Conservation (phyloP, 1,284 basidiomycete genomes). For the Ustanciosporium gigantosporum region DNA sequence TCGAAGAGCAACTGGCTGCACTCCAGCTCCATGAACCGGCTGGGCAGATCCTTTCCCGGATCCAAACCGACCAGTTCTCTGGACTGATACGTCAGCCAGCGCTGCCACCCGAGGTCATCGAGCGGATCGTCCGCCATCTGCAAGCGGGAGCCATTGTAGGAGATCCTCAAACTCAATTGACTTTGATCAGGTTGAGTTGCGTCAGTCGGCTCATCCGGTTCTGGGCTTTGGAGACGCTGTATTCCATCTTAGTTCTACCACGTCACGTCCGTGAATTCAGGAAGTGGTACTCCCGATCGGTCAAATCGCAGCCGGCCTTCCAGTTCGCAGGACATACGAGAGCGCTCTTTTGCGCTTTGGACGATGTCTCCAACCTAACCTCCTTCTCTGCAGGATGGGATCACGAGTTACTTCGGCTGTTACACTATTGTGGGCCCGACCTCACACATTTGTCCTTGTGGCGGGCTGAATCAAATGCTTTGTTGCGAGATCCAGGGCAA, state of each 20-base stretch:
- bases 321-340: constrained; percentile 44
- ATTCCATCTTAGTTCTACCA: constrained; percentile 50
- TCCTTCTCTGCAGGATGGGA: constrained; percentile 58
- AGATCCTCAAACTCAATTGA: constrained; percentile 29
- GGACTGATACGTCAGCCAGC: constrained; percentile 18
- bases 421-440: constrained; percentile 52
- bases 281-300: constrained; percentile 49
- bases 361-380: constrained; percentile 54
- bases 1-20: neutral
- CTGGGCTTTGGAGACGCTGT: constrained; percentile 48
- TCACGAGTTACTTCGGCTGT: constrained; percentile 48
- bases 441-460: constrained; percentile 53
- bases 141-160: constrained; percentile 33
- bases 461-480: constrained; percentile 51
- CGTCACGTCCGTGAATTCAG: constrained; percentile 57
- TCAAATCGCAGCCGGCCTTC: constrained; percentile 43
- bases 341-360: constrained; percentile 46
- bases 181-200: constrained; percentile 42
- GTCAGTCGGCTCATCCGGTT: constrained; percentile 39
- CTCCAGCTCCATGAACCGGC: neutral
- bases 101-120: constrained; percentile 49
- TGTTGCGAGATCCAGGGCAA: constrained; percentile 56
- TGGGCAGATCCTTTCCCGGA: neutral
- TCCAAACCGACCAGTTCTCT: neutral
- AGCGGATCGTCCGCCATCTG: constrained; percentile 29